A percentile compares a stretch with the other conserved stretches of the same genome.
phyloP scores from a whole-genome alignment of 208 protist genomes.

The Endotrypanum monterogeii region DNA sequence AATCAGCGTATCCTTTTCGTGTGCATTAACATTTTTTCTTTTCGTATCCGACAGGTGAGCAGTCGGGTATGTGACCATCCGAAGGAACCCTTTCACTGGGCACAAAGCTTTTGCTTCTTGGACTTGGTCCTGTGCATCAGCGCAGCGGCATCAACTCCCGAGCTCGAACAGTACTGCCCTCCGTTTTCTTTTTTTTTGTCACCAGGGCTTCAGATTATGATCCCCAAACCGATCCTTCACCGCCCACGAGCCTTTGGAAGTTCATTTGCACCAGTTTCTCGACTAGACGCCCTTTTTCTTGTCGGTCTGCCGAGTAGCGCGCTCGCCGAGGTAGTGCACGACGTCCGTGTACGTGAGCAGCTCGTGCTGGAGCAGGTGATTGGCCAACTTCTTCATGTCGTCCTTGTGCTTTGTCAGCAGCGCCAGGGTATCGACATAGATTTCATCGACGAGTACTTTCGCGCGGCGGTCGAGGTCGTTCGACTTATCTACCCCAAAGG shows the following conservation, averaged over 20 bases:
- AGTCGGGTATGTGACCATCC: neutral
- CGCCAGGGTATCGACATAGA: conserved; percentile 70
- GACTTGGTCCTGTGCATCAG: neutral
- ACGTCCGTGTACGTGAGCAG: conserved; percentile 83
- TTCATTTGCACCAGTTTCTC: neutral
- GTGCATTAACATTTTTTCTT: too few species aligned
- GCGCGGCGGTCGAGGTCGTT: conserved; percentile 91
- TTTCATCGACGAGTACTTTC: conserved; percentile 78
- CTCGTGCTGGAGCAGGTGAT: conserved; percentile 84
- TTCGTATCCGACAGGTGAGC: neutral
- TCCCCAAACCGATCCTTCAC: neutral
- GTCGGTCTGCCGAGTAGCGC: conserved; percentile 43
- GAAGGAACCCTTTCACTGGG: neutral
- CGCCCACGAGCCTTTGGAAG: neutral
- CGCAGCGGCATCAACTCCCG: neutral
- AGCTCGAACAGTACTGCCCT: neutral
- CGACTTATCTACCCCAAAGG: conserved; percentile 84
- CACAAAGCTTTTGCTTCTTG: neutral
- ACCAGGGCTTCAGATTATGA: neutral
- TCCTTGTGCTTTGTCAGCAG: conserved; percentile 77
- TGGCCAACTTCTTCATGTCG: conserved; percentile 85
- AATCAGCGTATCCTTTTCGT: neutral
- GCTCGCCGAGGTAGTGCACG: conserved; percentile 71
- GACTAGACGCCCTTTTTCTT: conserved; percentile 43
- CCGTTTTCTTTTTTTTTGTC: too few species aligned